Percentiles rank a stretch among this genome's conserved stretches.
Conservation (phyloP, 768 basidiomycete species). For the Termitomyces sp. region DNA sequence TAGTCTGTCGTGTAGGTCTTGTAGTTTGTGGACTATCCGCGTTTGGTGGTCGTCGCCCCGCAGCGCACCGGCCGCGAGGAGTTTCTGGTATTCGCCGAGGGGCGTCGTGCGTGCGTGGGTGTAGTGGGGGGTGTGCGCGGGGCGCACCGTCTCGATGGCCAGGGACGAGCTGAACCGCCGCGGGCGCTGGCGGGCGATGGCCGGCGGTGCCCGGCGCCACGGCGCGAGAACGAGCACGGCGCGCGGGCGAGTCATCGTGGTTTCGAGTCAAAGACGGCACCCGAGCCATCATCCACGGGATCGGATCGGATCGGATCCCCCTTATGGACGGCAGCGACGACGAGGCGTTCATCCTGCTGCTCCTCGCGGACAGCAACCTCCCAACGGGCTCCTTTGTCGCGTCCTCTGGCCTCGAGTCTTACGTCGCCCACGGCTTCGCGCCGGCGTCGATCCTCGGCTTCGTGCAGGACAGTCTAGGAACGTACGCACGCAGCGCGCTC, state of each 20-base stretch:
- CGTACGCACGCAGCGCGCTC: constrained; percentile 72
- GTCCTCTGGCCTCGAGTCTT: constrained; percentile 90
- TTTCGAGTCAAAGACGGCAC: too few species aligned
- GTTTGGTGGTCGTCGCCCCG: constrained; percentile 80
- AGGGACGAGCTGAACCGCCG: constrained; percentile 28
- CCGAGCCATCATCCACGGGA: too few species aligned
- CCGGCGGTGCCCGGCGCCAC: constrained; percentile 13
- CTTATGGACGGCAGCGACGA: constrained; percentile 15
- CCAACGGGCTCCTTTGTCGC: constrained; percentile 97
- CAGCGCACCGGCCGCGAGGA: constrained; percentile 44
- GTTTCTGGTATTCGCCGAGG: constrained; percentile 37
- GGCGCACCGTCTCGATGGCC: constrained; percentile 21
- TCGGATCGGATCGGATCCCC: constrained; percentile 2
- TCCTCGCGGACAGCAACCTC: constrained; percentile 88
- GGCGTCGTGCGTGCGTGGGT: constrained; percentile 25
- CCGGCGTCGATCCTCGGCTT: constrained; percentile 48
- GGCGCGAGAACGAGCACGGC: constrained; percentile 14
- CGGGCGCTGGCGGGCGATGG: constrained; percentile 11
- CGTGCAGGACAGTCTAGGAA: constrained; percentile 63
- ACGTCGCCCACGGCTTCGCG: constrained; percentile 75
- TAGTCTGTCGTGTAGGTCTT: constrained; percentile 72
- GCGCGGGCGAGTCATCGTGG: constrained; percentile 26
- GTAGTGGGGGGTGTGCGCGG: too few species aligned
- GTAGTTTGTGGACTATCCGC: constrained; percentile 75
- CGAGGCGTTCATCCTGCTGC: constrained; percentile 67